Evolutionary conservation across 2,329 filamentous ascomycete species (phyloP), one percentile per base, ranked within the genome.

Genomic region (Phaeophleospora eucalypticola): DNA sequence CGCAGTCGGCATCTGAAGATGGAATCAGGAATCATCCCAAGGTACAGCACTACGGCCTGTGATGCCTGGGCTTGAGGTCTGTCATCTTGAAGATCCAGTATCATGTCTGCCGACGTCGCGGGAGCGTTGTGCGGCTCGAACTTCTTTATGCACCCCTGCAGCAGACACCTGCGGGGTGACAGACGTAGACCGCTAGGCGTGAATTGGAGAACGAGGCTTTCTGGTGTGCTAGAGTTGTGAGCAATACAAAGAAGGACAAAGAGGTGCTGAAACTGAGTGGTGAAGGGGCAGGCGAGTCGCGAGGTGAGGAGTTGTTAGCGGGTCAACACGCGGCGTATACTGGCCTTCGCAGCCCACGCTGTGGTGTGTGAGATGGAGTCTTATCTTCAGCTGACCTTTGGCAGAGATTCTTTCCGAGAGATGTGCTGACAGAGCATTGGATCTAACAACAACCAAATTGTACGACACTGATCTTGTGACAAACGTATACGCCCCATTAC

Each of bases 111-210:
- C 42, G 36, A 33, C 41, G 32, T 43, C 18, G 27, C 24, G 24
- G 6, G 24, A 29, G 24, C 24, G 24, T 29, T 29, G 24, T 29
- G 12, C 24, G 24, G 24, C 7, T 12, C 12, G 24, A 6, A 7
- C 9, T 41, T 44, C 43, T 41, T 50, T 46, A 43, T 41, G 43
- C 43, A 36, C 43, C 48, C 48, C 48, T 50, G 48, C 40, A 36
- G 35, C 36, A 43, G 43, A 50, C 43, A 40, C 4, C 37, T 36
- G 17, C 36, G 41, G 32, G 33, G 46, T 45, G 32, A 41, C 41
- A 38, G 27, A 12, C 27, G 35, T 34, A 43, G 34, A 29, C 39
- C 40, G 35, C 45, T 33, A 21, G 27, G 18, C 19, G 29, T 14
- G 12, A 43, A 29, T 2, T 8, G 36, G 45, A 15, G 34, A 21